Evolutionary conservation across 139 green algal species (phyloP).

Genomic region (Volvox africanus): DNA sequence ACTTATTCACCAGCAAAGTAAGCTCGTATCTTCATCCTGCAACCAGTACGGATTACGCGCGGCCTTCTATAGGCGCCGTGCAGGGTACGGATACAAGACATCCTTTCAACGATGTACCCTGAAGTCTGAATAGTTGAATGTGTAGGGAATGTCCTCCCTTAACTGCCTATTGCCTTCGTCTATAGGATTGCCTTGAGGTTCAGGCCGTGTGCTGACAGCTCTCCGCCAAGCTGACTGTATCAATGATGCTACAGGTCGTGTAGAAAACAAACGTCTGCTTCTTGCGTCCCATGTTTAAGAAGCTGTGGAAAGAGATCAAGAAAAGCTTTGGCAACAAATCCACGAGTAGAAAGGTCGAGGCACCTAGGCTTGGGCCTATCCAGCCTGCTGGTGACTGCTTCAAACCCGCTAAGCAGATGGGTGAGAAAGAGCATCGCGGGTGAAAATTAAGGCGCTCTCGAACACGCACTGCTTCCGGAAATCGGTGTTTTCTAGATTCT

Average conservation of each 20-base stretch:
- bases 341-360: not conserved
- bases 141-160: no score
- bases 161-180: no score
- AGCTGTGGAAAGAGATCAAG: slow-evolving; percentile 32
- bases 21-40: no score
- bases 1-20: no score
- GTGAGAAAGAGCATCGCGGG: not conserved
- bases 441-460: no score
- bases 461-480: not conserved
- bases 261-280: not conserved
- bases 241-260: slow-evolving; percentile 18
- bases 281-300: slow-evolving; percentile 16
- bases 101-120: no score
- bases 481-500: not conserved
- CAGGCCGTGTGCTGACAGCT: not conserved
- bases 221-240: not conserved
- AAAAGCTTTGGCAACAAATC: not conserved
- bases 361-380: not conserved
- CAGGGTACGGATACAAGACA: no score
- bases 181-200: no score
- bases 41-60: no score
- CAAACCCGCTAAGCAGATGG: not conserved
- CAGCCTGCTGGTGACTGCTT: not conserved
- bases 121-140: no score
- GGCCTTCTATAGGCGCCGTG: no score